Conservation (phyloP, 2,329 filamentous ascomycete genomes). For the Anisogramma anomala region DNA sequence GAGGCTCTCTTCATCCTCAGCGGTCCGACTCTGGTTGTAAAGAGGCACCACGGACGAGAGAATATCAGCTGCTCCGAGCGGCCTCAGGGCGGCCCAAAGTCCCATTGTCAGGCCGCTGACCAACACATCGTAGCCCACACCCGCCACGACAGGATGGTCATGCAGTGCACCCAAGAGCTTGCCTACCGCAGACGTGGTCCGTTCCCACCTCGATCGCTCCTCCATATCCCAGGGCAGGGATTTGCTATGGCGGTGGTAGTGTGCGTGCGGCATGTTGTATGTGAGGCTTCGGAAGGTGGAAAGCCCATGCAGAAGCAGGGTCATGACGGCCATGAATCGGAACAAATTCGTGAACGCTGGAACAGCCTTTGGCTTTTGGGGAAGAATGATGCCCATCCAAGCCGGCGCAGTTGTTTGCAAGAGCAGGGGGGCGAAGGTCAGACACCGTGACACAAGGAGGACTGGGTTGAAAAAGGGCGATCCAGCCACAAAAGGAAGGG, state of each 20-base stretch:
- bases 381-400: conserved; percentile 35
- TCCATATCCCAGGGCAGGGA: conserved; percentile 35
- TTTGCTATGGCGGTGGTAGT: conserved; percentile 37
- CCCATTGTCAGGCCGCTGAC: conserved; percentile 42
- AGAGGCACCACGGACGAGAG: conserved; percentile 28
- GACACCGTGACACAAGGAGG: conserved; percentile 23
- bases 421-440: conserved; percentile 35
- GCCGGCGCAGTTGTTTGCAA: conserved; percentile 35
- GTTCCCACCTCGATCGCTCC: conserved; percentile 32
- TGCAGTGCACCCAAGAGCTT: conserved; percentile 38
- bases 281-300: conserved; percentile 31
- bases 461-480: conserved; percentile 29
- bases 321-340: conserved; percentile 31
- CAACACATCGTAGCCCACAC: conserved; percentile 47
- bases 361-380: conserved; percentile 28
- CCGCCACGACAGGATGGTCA: conserved; percentile 47
- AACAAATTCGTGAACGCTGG: conserved; percentile 35
- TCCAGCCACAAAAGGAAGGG: conserved; percentile 30
- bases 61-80: conserved; percentile 39
- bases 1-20: not conserved
- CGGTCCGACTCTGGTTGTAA: conserved; percentile 13
- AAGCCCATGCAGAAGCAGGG: conserved; percentile 34
- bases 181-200: conserved; percentile 32
- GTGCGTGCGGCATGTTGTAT: conserved; percentile 35
- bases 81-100: conserved; percentile 44